Evolutionary conservation across 1,139 yeast genomes (phyloP).

Genomic region (Candida labiduridarum): DNA sequence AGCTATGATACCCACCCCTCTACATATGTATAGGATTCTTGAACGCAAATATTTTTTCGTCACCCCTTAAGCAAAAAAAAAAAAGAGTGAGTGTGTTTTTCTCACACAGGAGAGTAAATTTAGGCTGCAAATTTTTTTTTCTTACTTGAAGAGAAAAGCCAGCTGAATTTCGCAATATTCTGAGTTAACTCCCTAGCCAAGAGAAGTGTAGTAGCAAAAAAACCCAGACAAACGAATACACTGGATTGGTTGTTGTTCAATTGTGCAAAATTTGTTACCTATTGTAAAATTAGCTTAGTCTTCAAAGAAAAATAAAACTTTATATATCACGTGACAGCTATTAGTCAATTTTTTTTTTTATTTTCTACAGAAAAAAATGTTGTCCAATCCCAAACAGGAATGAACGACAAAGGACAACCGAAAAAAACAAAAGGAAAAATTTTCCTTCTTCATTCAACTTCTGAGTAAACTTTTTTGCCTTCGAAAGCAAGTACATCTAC

Average conservation of each 20-base stretch:
- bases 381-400: background rate
- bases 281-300: background rate
- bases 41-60: no score
- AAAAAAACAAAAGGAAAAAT: background rate
- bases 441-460: background rate
- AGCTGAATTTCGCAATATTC: background rate
- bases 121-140: slow-evolving; percentile 3
- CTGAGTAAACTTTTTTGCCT: background rate
- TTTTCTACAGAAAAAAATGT: slow-evolving; percentile 1
- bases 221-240: background rate
- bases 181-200: background rate
- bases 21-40: no score
- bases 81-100: no score
- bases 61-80: no score
- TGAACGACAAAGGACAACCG: background rate
- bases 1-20: no score
- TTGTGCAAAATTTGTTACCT: no score
- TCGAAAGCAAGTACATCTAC: background rate
- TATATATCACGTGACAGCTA: background rate
- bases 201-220: no score
- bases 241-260: background rate
- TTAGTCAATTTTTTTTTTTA: background rate
- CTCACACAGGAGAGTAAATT: background rate
- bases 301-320: background rate
- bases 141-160: background rate